Percentiles rank a stretch among this genome's conserved stretches.
phyloP scores from a whole-genome alignment of 2,329 filamentous ascomycete genomes.

The Xylaria hypoxylon region DNA sequence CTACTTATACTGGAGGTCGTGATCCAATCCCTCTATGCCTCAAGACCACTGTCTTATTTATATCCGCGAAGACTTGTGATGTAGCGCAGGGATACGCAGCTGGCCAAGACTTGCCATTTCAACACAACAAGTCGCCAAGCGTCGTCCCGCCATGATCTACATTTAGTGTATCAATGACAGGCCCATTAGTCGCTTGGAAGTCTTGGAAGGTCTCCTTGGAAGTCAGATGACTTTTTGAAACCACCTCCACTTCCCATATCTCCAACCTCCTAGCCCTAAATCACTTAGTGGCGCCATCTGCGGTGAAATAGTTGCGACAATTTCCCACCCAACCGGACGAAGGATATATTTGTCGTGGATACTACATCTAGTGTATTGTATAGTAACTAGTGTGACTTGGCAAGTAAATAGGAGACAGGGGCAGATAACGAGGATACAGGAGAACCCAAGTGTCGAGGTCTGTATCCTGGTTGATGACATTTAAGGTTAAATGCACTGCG shows the following conservation, averaged over 20 bases:
- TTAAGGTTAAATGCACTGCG: too few relatives aligned
- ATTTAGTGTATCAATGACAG: conserved; percentile 10
- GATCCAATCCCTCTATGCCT: background rate
- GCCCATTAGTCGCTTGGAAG: conserved; percentile 13
- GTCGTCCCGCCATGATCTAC: conserved; percentile 22
- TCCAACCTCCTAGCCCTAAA: conserved; percentile 6
- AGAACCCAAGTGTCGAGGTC: conserved; percentile 5
- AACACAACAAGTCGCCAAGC: conserved; percentile 20
- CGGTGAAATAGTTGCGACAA: conserved; percentile 10
- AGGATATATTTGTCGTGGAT: background rate
- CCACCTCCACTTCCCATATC: background rate
- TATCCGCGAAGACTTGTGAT: background rate
- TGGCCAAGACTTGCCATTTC: conserved; percentile 17
- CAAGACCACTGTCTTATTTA: background rate
- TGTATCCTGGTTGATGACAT: background rate
- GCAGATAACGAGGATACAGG: background rate
- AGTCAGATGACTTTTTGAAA: conserved; percentile 5
- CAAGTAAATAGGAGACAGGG: background rate
- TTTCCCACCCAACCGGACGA: background rate
- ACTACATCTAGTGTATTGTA: background rate
- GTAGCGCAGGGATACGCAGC: conserved; percentile 3
- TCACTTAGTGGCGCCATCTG: background rate
- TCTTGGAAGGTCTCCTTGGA: background rate
- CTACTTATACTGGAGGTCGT: background rate
- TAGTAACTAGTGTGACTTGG: conserved; percentile 15